These are phyloP conservation scores for Hanseniaspora pseudoguilliermondii DNA, from an alignment of 805 yeast species.

Conservation along the genomic window DNA sequence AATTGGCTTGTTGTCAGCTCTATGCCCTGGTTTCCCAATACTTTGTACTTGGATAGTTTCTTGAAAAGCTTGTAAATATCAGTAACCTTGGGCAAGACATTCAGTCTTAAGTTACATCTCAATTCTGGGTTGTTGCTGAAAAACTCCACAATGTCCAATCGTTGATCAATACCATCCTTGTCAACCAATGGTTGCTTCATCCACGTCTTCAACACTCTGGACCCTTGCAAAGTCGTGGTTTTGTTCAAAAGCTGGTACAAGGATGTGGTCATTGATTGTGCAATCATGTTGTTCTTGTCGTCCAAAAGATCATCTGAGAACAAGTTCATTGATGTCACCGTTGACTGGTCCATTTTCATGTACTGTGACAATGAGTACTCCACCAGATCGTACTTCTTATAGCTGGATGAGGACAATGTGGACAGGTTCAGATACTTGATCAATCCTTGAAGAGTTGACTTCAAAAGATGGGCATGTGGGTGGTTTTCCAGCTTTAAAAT, in stretches of 20 bases:
- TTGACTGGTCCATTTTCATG: slow-evolving; percentile 85
- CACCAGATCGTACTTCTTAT: slow-evolving; percentile 44
- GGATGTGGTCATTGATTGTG: slow-evolving; percentile 35
- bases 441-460: slow-evolving; percentile 34
- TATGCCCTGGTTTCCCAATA: slow-evolving; percentile 34
- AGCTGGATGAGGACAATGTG: slow-evolving; percentile 25
- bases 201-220: slow-evolving; percentile 84
- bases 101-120: slow-evolving; percentile 53
- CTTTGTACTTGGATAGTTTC: slow-evolving; percentile 34
- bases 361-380: slow-evolving; percentile 63
- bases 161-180: slow-evolving; percentile 40
- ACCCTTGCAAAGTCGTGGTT: slow-evolving; percentile 83
- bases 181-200: slow-evolving; percentile 85
- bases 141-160: slow-evolving; percentile 66
- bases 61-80: slow-evolving; percentile 68
- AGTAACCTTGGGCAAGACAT: slow-evolving; percentile 60
- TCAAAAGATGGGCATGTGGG: not conserved
- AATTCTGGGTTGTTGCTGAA: slow-evolving; percentile 57
- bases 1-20: slow-evolving; percentile 1
- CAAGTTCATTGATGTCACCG: slow-evolving; percentile 73
- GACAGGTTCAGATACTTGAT: slow-evolving; percentile 50
- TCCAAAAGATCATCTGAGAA: slow-evolving; percentile 39
- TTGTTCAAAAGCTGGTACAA: slow-evolving; percentile 74
- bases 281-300: slow-evolving; percentile 24
- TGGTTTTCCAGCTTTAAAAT: slow-evolving; percentile 14